phyloP scores from a whole-genome alignment of 805 yeast species.

The Nadsonia fulvescens region DNA sequence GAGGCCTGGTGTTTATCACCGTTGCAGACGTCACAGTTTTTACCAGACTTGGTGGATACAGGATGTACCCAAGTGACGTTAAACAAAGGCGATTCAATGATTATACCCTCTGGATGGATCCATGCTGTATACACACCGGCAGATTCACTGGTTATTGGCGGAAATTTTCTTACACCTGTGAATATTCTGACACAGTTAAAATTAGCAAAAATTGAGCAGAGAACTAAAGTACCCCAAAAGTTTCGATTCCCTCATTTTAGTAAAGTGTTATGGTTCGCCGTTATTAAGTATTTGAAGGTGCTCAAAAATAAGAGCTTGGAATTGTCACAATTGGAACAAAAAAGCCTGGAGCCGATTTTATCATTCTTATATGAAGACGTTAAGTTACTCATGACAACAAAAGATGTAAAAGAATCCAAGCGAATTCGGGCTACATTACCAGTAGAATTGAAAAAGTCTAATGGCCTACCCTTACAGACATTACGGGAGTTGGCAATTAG shows the following conservation, averaged over 20 bases:
- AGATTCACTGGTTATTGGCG: slow-evolving; percentile 74
- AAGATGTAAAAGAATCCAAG: no score
- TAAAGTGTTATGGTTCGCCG: slow-evolving; percentile 43
- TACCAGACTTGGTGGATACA: slow-evolving; percentile 29
- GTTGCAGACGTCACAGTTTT: slow-evolving; percentile 45
- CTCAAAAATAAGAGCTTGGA: no score
- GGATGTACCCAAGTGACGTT: slow-evolving; percentile 23
- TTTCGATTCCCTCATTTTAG: slow-evolving; percentile 68
- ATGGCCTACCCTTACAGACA: no score
- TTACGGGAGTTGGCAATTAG: no score
- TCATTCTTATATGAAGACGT: no score
- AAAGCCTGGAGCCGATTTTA: no score
- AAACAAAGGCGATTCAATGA: slow-evolving; percentile 49
- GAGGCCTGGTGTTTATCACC: slow-evolving; percentile 54
- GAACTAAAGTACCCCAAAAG: slow-evolving; percentile 54
- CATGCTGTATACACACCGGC: slow-evolving; percentile 74
- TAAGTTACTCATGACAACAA: no score
- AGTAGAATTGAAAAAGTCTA: no score
- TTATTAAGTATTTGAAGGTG: slow-evolving; percentile 1
- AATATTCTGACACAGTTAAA: slow-evolving; percentile 46
- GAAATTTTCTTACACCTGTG: slow-evolving; percentile 57
- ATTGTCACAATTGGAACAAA: no score
- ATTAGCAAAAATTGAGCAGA: slow-evolving; percentile 42
- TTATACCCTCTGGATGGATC: slow-evolving; percentile 87
- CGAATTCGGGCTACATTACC: no score